Base-by-base conservation (phyloP, 108 stramenopile genomes). In the Nitzschia inconspicua region DNA sequence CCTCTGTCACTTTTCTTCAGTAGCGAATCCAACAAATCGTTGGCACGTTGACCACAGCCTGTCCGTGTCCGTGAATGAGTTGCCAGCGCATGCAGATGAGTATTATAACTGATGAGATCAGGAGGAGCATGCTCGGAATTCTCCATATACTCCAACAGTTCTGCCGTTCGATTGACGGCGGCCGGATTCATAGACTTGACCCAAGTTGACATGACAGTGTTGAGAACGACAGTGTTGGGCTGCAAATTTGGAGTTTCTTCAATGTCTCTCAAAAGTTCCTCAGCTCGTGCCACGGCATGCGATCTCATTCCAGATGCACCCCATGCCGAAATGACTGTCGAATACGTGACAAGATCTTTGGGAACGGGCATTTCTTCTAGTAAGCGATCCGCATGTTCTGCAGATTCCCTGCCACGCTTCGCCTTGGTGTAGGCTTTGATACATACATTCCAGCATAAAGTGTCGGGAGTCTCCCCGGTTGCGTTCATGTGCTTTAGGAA, bases 31-130 rank as follows among this genome's bases (percentile, higher is more conserved):
- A 79, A 57, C 22, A 79, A 0, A 22, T 47, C 65, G 25, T 67
- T n/a, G 2, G 78, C 78, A 4, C 41, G 65, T 50, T 66, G 44
- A n/a, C 68, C 69, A 50, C 44, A 43, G 23, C 46, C 60, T 16
- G 64, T 54, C 10, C 19, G 57, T 22, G 23, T 66, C 7, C 36
- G 44, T 37, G 62, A 57, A 30, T 69, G 65, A 22, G 65, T 62
- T 1, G 69, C 43, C 22, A 75, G 43, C 13, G 76, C 71, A 51
- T 73, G 75, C n/a, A 81, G 35, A 4, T 63, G 39, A 8, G 80
- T 77, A 41, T 77, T 81, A 73, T 65, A 77, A 22, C 49, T 60
- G 22, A 81, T 63, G 11, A 66, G 43, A 66, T 81, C 76, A 0
- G 72, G 63, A 13, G 55, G 61, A 51, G 53, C 55, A 8, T 57